A percentile compares a stretch with the other conserved stretches of the same genome.
Conservation (phyloP, 495 filamentous ascomycete genomes). For the Trichodelitschia bisporula region DNA sequence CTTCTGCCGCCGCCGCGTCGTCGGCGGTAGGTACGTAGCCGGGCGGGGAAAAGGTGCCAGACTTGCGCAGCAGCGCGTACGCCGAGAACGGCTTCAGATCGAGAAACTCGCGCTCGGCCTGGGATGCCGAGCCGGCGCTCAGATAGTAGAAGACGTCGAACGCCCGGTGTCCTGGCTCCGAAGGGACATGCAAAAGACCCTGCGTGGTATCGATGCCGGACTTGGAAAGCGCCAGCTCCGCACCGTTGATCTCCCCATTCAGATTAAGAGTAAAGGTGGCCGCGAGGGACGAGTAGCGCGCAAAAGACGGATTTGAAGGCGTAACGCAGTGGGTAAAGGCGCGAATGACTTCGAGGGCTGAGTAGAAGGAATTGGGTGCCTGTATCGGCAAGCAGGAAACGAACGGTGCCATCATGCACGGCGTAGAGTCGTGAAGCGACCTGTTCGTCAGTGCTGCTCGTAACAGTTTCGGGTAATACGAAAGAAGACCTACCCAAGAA, state of each 20-base stretch:
- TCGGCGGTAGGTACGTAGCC: constrained; percentile 82
- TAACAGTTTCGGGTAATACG: background rate
- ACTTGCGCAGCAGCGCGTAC: constrained; percentile 58
- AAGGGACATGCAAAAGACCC: constrained; percentile 60
- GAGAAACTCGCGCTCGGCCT: constrained; percentile 79
- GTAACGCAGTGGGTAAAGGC: constrained; percentile 76
- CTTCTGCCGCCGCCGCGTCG: constrained; percentile 78
- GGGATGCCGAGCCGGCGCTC: constrained; percentile 67
- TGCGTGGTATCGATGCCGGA: constrained; percentile 67
- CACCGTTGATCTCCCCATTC: constrained; percentile 48
- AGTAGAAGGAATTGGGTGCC: constrained; percentile 46
- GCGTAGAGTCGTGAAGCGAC: constrained; percentile 69
- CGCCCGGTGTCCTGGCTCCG: constrained; percentile 64
- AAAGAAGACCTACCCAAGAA: constrained; percentile 40
- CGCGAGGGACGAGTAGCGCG: constrained; percentile 57
- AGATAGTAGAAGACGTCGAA: constrained; percentile 98
- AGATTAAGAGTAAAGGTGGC: constrained; percentile 63
- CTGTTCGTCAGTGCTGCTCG: no score
- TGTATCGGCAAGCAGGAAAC: constrained; percentile 53
- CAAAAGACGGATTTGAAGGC: constrained; percentile 64
- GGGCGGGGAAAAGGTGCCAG: constrained; percentile 68
- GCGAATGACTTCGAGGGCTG: constrained; percentile 49
- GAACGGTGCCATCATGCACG: constrained; percentile 63
- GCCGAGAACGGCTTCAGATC: constrained; percentile 52
- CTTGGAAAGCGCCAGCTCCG: constrained; percentile 55